A percentile compares a stretch with the other conserved stretches of the same genome.
Evolutionary conservation across 768 basidiomycete species (phyloP).

Genomic region (Ephemerocybe angulata): DNA sequence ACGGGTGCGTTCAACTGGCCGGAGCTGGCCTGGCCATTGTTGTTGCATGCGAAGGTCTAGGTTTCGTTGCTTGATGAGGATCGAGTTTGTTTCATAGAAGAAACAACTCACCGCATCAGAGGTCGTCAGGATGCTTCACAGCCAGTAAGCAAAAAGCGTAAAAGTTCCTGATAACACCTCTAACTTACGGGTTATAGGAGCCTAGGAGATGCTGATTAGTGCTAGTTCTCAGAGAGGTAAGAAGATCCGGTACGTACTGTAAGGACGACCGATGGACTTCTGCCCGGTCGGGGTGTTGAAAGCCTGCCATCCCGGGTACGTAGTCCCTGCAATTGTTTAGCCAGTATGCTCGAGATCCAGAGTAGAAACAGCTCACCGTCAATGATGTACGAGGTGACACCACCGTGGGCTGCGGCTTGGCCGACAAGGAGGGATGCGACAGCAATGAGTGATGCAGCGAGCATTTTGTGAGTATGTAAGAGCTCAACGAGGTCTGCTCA

Average conservation of each 20-base stretch:
- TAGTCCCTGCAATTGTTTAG: constrained; percentile 16
- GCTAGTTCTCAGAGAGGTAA: background rate
- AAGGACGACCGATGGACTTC: constrained; percentile 31
- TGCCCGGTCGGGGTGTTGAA: constrained; percentile 33
- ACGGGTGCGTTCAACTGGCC: constrained; percentile 32
- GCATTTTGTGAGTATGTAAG: too few species aligned
- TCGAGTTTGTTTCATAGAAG: background rate
- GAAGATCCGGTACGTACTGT: constrained; percentile 18
- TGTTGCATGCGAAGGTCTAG: constrained; percentile 33
- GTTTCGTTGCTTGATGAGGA: background rate
- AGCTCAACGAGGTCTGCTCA: background rate
- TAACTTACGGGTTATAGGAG: constrained; percentile 25
- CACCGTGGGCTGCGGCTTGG: constrained; percentile 32
- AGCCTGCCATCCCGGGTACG: constrained; percentile 31
- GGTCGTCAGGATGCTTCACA: constrained; percentile 26
- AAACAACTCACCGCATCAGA: constrained; percentile 14
- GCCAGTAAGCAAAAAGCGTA: background rate
- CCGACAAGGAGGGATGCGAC: constrained; percentile 26
- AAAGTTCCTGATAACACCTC: background rate
- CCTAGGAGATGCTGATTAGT: background rate
- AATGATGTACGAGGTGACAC: constrained; percentile 35
- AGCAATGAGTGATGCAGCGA: constrained; percentile 22
- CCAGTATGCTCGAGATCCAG: background rate
- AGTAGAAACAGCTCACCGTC: constrained; percentile 19
- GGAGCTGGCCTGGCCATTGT: constrained; percentile 29